These are phyloP conservation scores for Wickerhamomyces xylosicus DNA, from an alignment of 805 yeast species.

Conservation along the genomic window DNA sequence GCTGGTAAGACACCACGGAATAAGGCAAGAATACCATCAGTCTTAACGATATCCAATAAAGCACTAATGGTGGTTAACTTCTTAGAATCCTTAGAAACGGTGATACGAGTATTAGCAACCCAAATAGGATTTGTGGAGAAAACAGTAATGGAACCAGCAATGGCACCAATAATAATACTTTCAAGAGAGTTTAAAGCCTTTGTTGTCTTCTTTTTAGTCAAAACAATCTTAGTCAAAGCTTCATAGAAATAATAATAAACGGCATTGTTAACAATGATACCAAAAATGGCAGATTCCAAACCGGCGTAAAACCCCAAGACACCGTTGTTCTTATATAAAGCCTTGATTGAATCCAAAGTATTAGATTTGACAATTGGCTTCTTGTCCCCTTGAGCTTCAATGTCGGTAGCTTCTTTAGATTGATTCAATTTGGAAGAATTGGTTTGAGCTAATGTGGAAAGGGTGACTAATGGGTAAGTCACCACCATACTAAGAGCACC, in stretches of 20 bases:
- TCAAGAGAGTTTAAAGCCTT: conserved; percentile 13
- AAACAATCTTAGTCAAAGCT: conserved; percentile 40
- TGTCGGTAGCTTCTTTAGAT: conserved; percentile 17
- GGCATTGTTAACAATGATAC: conserved; percentile 78
- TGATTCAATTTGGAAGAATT: conserved; percentile 19
- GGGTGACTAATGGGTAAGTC: conserved; percentile 82
- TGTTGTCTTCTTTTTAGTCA: conserved; percentile 16
- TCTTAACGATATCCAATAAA: conserved; percentile 49
- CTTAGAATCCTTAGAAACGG: conserved; percentile 34
- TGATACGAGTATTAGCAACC: conserved; percentile 90
- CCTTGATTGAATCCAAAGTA: conserved; percentile 28
- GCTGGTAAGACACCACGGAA: conserved; percentile 89
- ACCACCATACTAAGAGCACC: conserved; percentile 82
- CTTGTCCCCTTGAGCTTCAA: conserved; percentile 6
- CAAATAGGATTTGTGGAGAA: conserved; percentile 81
- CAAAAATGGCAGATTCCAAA: conserved; percentile 76
- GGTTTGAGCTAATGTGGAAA: conserved; percentile 87
- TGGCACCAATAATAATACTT: conserved; percentile 36
- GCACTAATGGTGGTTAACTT: conserved; percentile 40
- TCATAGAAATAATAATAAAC: conserved; percentile 89
- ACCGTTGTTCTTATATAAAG: conserved; percentile 49
- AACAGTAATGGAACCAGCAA: conserved; percentile 83
- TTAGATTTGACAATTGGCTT: conserved; percentile 12
- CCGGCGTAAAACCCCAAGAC: conserved; percentile 71
- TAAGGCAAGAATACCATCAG: conserved; percentile 62